These are phyloP conservation scores for Paraphaeosphaeria minitans DNA, from an alignment of 2,329 filamentous ascomycete genomes.

Conservation along the genomic window DNA sequence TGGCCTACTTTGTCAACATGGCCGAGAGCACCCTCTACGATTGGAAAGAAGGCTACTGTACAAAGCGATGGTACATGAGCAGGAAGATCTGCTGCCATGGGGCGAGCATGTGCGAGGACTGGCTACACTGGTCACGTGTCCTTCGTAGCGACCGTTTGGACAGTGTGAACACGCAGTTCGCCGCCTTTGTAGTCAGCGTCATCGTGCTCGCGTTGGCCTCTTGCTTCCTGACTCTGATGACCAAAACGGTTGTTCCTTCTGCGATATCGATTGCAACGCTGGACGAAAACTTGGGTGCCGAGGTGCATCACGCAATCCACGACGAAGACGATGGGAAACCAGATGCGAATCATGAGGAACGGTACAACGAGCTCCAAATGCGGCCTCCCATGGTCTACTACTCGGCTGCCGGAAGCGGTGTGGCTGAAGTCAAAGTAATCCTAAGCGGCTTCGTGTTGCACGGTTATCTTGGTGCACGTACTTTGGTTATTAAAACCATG, in stretches of 20 bases:
- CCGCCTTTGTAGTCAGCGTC: slow-evolving; percentile 74
- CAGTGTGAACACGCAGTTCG: slow-evolving; percentile 73
- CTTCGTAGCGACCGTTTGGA: slow-evolving; percentile 57
- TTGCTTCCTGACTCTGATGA: slow-evolving; percentile 81
- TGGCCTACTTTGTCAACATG: slow-evolving; percentile 89
- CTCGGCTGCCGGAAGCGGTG: slow-evolving; percentile 91
- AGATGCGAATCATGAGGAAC: slow-evolving; percentile 47
- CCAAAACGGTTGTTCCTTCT: slow-evolving; percentile 93
- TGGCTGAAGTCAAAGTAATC: slow-evolving; percentile 96
- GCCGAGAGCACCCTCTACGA: slow-evolving; percentile 87
- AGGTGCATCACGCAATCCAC: slow-evolving; percentile 44
- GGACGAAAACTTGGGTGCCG: slow-evolving; percentile 87
- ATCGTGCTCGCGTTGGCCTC: slow-evolving; percentile 71
- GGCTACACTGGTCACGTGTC: slow-evolving; percentile 67
- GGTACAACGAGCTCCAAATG: slow-evolving; percentile 46
- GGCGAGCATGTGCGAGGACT: slow-evolving; percentile 61
- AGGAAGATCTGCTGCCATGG: slow-evolving; percentile 70
- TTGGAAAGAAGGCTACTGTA: slow-evolving; percentile 88
- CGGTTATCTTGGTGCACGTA: slow-evolving; percentile 89
- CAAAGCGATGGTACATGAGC: slow-evolving; percentile 69
- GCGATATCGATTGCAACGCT: slow-evolving; percentile 84
- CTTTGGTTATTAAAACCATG: slow-evolving; percentile 81
- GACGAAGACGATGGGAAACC: slow-evolving; percentile 52
- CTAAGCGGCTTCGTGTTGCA: slow-evolving; percentile 97
- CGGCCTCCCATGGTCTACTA: slow-evolving; percentile 87